These are phyloP conservation scores for Trametes villosa DNA, from an alignment of 768 basidiomycete species.

Conservation along the genomic window DNA sequence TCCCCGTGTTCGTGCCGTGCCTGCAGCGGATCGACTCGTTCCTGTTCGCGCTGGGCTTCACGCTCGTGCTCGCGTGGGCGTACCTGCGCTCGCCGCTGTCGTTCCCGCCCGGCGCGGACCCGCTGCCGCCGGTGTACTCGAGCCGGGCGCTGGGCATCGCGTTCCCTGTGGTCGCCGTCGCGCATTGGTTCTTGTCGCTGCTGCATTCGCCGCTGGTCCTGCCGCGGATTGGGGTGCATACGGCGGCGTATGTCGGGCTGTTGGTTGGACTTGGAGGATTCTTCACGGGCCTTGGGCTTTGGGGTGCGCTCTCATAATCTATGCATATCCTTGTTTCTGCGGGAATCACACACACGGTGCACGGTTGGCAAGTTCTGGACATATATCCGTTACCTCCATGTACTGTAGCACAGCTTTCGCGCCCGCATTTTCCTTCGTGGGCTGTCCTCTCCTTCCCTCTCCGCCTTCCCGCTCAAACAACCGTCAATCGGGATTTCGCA, in stretches of 20 bases:
- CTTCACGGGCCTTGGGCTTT: conserved; percentile 73
- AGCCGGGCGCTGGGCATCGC: conserved; percentile 33
- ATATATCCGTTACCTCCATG: too few species aligned
- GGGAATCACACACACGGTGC: neutral
- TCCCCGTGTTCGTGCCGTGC: conserved; percentile 79
- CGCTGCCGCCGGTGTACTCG: conserved; percentile 25
- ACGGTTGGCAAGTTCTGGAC: neutral
- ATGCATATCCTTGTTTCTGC: neutral
- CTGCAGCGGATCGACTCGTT: conserved; percentile 78
- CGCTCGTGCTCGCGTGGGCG: conserved; percentile 60
- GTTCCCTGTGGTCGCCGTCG: conserved; percentile 33
- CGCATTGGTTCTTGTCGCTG: conserved; percentile 58
- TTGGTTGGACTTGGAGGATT: conserved; percentile 69
- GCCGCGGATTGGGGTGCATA: conserved; percentile 75
- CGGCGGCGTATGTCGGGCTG: conserved; percentile 71
- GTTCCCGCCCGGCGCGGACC: conserved; percentile 18
- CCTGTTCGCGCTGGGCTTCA: conserved; percentile 69
- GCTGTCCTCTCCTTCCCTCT: neutral
- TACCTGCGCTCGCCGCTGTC: conserved; percentile 61
- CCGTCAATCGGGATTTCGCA: neutral
- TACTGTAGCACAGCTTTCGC: neutral
- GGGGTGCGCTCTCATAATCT: conserved; percentile 63
- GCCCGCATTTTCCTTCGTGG: neutral
- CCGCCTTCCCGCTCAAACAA: neutral
- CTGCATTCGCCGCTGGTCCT: conserved; percentile 71